Conservation (phyloP, 495 filamentous ascomycete genomes). For the Talaromyces adpressus region DNA sequence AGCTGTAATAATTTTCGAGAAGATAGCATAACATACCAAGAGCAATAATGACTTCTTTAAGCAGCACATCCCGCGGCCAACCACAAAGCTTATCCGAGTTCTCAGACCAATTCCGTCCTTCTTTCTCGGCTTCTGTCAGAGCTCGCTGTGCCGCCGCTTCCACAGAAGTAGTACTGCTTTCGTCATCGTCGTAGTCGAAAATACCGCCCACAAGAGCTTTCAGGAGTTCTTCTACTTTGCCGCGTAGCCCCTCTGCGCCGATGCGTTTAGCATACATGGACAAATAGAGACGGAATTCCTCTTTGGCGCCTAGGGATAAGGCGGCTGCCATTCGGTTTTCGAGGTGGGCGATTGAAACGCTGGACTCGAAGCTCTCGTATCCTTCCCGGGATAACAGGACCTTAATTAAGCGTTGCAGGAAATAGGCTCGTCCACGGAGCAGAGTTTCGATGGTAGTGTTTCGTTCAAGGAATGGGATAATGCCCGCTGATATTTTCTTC, state of each 20-base stretch:
- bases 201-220: constrained; percentile 71
- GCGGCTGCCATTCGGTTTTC: constrained; percentile 93
- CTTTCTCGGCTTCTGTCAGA: constrained; percentile 52
- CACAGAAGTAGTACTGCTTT: constrained; percentile 3
- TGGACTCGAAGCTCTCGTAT: constrained; percentile 85
- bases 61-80: constrained; percentile 75
- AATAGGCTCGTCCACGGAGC: constrained; percentile 83
- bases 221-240: constrained; percentile 88
- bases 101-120: constrained; percentile 49
- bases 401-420: constrained; percentile 85
- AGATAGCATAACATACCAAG: constrained; percentile 59
- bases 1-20: constrained; percentile 15
- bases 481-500: constrained; percentile 75
- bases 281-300: constrained; percentile 86
- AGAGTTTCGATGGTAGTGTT: constrained; percentile 90
- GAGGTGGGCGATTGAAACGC: constrained; percentile 86
- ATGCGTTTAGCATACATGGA: constrained; percentile 96
- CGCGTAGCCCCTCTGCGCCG: constrained; percentile 76
- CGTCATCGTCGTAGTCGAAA: constrained; percentile 39
- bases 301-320: constrained; percentile 71
- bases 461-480: constrained; percentile 87
- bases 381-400: constrained; percentile 76
- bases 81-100: constrained; percentile 61
- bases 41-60: constrained; percentile 85
- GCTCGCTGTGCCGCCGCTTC: constrained; percentile 17